Percentiles rank a stretch among this genome's conserved stretches.
Evolutionary conservation across 164 flowering plant species (phyloP).

Genomic region (Vitis amurensis): DNA sequence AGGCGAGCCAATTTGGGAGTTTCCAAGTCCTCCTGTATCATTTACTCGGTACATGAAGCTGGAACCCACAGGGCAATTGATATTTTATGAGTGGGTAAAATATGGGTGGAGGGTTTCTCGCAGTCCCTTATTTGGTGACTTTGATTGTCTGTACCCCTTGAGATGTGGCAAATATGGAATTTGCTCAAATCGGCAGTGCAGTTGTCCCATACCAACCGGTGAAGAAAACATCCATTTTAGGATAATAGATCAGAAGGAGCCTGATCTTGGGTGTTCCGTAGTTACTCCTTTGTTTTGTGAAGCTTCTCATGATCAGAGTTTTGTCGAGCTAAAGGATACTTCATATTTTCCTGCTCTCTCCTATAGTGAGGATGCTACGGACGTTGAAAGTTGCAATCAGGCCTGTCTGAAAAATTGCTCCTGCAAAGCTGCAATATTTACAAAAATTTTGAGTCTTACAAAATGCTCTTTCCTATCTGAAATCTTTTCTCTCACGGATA

Average conservation of each 20-base stretch:
- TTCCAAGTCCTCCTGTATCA: background rate
- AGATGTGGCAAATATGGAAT: no score
- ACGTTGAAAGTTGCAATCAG: conserved; percentile 3
- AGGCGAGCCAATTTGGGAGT: no score
- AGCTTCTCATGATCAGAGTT: background rate
- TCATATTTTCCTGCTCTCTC: background rate
- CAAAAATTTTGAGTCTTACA: background rate
- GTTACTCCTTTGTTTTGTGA: background rate
- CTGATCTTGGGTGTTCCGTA: conserved; percentile 5
- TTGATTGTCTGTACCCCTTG: no score
- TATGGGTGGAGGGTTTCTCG: no score
- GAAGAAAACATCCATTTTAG: background rate
- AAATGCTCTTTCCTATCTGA: background rate
- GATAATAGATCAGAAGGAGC: background rate
- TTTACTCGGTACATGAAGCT: no score
- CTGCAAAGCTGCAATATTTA: conserved; percentile 15
- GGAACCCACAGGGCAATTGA: no score
- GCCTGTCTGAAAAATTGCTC: conserved; percentile 22
- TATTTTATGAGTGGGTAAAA: no score
- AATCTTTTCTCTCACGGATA: background rate
- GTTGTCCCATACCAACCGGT: background rate
- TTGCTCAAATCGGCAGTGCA: background rate
- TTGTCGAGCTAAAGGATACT: background rate
- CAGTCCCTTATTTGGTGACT: no score
- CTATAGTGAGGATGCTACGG: background rate